phyloP scores from a whole-genome alignment of 495 filamentous ascomycete species.

The Annulohypoxylon stygium region DNA sequence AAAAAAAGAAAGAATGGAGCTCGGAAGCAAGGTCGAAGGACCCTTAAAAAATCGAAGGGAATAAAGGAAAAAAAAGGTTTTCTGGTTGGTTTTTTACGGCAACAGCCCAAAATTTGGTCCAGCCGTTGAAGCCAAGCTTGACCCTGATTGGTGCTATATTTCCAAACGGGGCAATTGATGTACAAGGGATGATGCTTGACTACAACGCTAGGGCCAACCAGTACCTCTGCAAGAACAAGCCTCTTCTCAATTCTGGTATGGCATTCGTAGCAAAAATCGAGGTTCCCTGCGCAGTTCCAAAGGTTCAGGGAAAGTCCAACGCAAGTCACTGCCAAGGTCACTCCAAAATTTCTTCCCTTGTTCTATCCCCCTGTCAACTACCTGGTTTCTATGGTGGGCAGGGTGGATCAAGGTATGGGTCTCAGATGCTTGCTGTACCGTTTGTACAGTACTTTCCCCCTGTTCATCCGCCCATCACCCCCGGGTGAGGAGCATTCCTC shows the following conservation, averaged over 20 bases:
- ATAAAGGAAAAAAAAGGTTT: constrained; percentile 30
- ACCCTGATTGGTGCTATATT: constrained; percentile 32
- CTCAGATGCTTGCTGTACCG: constrained; percentile 34
- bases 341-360: constrained; percentile 36
- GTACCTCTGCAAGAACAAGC: constrained; percentile 35
- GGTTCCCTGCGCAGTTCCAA: constrained; percentile 31
- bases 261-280: constrained; percentile 42
- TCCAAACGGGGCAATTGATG: constrained; percentile 45
- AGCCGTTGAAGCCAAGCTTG: constrained; percentile 22
- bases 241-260: constrained; percentile 40
- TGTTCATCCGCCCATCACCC: constrained; percentile 34
- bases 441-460: constrained; percentile 42
- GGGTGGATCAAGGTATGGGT: constrained; percentile 32
- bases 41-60: constrained; percentile 31
- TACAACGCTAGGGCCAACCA: constrained; percentile 30
- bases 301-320: constrained; percentile 12
- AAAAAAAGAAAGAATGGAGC: constrained; percentile 9
- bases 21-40: constrained; percentile 37
- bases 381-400: constrained; percentile 17
- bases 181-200: constrained; percentile 40
- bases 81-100: constrained; percentile 27
- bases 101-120: constrained; percentile 38
- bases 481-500: constrained; percentile 42
- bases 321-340: constrained; percentile 39
- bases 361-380: constrained; percentile 32